Conservation (phyloP, 2,329 filamentous ascomycete species). For the Domatiomyces catenatus region DNA sequence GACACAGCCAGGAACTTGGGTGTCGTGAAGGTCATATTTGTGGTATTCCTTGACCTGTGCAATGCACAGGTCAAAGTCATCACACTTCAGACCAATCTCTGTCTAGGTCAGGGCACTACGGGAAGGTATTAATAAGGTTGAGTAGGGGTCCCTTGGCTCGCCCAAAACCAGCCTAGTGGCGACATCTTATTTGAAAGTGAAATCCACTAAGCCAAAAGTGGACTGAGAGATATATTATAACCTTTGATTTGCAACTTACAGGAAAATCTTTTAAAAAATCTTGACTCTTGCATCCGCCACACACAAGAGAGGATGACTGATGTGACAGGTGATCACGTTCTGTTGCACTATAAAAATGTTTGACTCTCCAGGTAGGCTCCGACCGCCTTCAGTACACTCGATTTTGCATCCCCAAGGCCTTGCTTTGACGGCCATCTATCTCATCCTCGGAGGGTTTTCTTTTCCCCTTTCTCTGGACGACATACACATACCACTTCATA, state of each 20-base stretch:
- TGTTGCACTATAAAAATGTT: neutral
- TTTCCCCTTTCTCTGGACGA: no score
- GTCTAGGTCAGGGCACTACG: no score
- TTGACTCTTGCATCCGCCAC: neutral
- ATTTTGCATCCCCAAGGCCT: neutral
- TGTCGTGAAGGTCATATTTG: no score
- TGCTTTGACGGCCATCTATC: neutral
- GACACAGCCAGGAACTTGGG: no score
- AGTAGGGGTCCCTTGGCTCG: neutral
- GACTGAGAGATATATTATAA: neutral
- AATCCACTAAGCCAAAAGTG: neutral
- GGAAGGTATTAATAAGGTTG: neutral
- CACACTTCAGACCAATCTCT: neutral
- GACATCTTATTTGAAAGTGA: neutral
- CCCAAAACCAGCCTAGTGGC: neutral
- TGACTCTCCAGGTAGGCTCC: neutral
- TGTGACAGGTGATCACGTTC: neutral
- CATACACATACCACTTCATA: no score
- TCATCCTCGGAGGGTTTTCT: neutral
- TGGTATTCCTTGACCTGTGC: no score
- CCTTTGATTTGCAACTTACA: neutral
- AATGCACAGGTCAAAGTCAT: neutral
- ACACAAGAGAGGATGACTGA: neutral
- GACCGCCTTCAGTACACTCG: neutral
- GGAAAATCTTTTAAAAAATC: neutral